Evolutionary conservation across 2,329 filamentous ascomycete species (phyloP), one percentile per base, ranked within the genome.

Genomic region (Sarocladium oryzae): DNA sequence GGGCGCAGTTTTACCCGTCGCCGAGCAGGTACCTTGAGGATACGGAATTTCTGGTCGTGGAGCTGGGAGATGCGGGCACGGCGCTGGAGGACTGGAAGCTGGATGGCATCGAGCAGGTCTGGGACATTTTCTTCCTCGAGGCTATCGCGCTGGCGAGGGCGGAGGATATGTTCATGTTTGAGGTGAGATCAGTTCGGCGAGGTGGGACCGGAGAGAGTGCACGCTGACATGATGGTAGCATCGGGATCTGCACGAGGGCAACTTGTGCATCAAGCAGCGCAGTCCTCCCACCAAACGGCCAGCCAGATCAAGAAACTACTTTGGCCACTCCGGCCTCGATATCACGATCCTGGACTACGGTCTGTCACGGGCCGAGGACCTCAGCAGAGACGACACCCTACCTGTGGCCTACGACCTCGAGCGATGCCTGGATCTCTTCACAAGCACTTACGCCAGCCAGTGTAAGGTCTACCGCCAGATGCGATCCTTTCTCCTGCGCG

Each of bases 281-380:
- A 60, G 66, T 2, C 57, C 69, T 2, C 59, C 70, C 0, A 59
- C 59, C 8, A 58, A 65, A 2, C 64, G 62, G 30, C 61, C 63
- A 3, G 56, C 63, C 38, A 58, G 58, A 13, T 60, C 64, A 2
- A 56, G 50, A 0, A 65, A 69, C 2, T 67, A 70, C 48, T 82
- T 82, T 62, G 81, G 81, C 24, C 77, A 72, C 56, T 84, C 81
- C 0, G 81, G 80, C 1, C 67, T 84, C 4, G 78, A 84, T 51
- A 77, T 85, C 43, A 85, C 82, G 0, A 79, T 85, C 36, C 68
- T 85, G 4, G 82, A 85, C 63, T 85, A 85, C 55, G 82, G 81
- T 0, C 70, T 85, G 13, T 85, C 82, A 1, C 73, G 82, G 16
- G 81, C 80, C 2, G 74, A 74, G 26, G 68, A 77, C 49, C 55